A percentile compares a stretch with the other conserved stretches of the same genome.
Evolutionary conservation across 306 rosid genomes (phyloP).

Genomic region (Vigna trinervia): DNA sequence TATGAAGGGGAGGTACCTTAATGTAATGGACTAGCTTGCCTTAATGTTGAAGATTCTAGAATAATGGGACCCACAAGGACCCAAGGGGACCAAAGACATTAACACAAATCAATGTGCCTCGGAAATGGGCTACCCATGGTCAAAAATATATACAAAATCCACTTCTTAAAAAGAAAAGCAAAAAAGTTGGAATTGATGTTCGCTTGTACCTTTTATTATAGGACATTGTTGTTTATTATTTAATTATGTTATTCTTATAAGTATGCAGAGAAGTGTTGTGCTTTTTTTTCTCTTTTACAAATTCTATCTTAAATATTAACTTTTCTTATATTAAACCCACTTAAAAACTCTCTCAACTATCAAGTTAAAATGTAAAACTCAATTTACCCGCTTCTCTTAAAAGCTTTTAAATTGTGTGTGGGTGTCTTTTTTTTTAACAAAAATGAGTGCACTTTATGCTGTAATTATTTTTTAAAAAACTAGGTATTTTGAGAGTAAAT

Average conservation of each 20-base stretch:
- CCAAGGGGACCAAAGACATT: conserved; percentile 21
- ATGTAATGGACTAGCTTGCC: conserved; percentile 42
- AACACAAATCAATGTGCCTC: conserved; percentile 44
- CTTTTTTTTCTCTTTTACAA: neutral
- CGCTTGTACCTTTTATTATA: neutral
- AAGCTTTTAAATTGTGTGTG: too few relatives aligned
- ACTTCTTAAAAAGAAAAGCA: conserved; percentile 39
- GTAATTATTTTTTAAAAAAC: neutral
- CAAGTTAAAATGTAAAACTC: neutral
- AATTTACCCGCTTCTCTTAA: neutral
- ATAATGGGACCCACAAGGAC: conserved; percentile 39
- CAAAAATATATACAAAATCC: conserved; percentile 42
- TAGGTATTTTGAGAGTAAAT: neutral
- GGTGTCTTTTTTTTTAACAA: neutral
- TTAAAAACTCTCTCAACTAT: neutral
- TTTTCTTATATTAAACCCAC: neutral
- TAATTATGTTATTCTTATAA: neutral
- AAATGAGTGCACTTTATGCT: neutral
- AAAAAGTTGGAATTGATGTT: conserved; percentile 31
- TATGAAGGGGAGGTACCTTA: conserved; percentile 38
- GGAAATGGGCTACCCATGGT: conserved; percentile 45
- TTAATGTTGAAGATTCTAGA: conserved; percentile 46
- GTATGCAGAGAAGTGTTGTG: neutral
- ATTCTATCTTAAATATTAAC: neutral
- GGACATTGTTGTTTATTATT: conserved; percentile 1